A percentile compares a stretch with the other conserved stretches of the same genome.
Conservation (phyloP, 1,284 basidiomycete genomes). For the Trametes pubescens region DNA sequence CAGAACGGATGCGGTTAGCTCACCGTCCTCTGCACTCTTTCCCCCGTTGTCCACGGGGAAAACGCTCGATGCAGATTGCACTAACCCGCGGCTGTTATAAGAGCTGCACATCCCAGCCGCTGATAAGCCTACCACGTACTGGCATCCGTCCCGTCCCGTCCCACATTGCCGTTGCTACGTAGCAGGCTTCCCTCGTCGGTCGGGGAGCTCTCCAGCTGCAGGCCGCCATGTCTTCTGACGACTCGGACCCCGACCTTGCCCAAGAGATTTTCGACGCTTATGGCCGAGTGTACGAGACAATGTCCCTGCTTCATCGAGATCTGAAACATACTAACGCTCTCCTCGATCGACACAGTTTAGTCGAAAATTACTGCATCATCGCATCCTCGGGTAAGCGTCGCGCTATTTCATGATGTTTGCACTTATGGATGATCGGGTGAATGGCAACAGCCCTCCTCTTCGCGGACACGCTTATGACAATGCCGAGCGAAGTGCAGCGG, state of each 20-base stretch:
- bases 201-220: background rate
- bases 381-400: constrained; percentile 25
- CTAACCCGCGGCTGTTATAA: background rate
- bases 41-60: background rate
- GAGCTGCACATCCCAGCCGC: background rate
- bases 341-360: constrained; percentile 14
- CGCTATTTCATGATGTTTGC: background rate
- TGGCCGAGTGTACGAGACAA: constrained; percentile 20
- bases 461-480: constrained; percentile 28
- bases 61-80: constrained; percentile 3
- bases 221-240: constrained; percentile 18
- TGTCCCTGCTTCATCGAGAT: background rate
- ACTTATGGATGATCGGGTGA: background rate
- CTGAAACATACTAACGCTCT: background rate
- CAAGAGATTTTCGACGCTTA: constrained; percentile 25
- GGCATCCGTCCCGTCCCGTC: background rate
- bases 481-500: constrained; percentile 33
- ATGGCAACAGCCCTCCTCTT: constrained; percentile 24
- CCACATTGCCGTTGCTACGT: constrained; percentile 3
- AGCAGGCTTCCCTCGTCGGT: background rate
- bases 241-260: constrained; percentile 11
- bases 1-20: constrained; percentile 5
- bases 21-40: background rate
- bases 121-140: background rate
- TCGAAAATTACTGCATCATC: constrained; percentile 33